Base-by-base conservation (phyloP, 768 basidiomycete genomes). In the Cubamyces sp. region DNA sequence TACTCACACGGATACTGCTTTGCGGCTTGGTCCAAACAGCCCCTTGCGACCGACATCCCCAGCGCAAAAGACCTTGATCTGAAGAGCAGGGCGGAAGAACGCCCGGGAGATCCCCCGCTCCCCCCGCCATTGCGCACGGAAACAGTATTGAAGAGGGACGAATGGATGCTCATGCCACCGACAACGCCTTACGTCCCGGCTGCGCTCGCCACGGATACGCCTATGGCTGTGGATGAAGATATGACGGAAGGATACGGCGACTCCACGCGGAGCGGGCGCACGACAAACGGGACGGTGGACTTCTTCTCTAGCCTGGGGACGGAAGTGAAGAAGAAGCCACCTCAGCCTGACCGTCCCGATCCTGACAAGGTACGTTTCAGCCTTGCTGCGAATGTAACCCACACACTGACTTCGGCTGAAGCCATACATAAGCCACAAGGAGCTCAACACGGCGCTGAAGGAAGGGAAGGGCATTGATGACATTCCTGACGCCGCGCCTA, bases 281-380 rank as follows among this genome's bases (percentile, higher is more conserved):
- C 79, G 5, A 70, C 80, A 46, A 79, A 76, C 3, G 87, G 85
- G 42, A 82, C 82, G 3, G 82, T 90, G 25, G 96, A 98, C 74
- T 96, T 97, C 76, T 98, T 98, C 79, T 88, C 91, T 0, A 84
- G 78, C 63, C 78, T 99, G 46, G 96, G 96, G 3, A 91, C 84
- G 5, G 93, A 92, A 70, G 73, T 73, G 28, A 85, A 81, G 77
- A 87, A 84, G 74, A 87, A 87, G 70, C 84, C 87, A 56, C 80
- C 84, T 8, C 79, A 74, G 42, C 78, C 81, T 12, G 84, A 87
- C 28, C 79, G 78, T 64, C 84, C 85, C 2, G 83, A 91, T 74
- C 86, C 87, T 3, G 88, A 92, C 70, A 87, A 91, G 79, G 91
- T 91, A 68, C 41, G 77, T 69, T 25, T 43, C 30, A 41, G 40